phyloP scores from a whole-genome alignment of 192 early-diverging fungal species.

The Funneliformis geosporum region DNA sequence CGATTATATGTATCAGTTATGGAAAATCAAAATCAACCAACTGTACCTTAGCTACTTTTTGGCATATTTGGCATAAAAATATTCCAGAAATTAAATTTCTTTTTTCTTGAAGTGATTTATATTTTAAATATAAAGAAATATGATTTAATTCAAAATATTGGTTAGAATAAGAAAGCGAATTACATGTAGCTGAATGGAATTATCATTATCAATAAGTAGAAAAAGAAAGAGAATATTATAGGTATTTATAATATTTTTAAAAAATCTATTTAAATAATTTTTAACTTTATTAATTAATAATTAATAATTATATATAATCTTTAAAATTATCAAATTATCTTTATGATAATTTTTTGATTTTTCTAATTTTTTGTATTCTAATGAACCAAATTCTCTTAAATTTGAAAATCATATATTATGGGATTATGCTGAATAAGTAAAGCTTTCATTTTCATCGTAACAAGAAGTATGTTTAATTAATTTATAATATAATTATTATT shows the following conservation, averaged over 20 bases:
- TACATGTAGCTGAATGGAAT: too few species aligned
- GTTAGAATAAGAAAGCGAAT: not conserved
- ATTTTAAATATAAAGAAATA: too few species aligned
- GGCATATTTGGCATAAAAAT: too few species aligned
- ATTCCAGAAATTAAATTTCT: too few species aligned
- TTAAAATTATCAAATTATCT: not conserved
- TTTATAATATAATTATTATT: not conserved
- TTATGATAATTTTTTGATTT: not conserved
- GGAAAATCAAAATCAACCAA: too few species aligned
- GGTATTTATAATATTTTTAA: not conserved
- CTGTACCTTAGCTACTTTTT: too few species aligned
- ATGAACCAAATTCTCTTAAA: not conserved
- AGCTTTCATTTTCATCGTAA: not conserved
- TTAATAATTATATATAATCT: too few species aligned
- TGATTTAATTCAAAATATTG: not conserved
- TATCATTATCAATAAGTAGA: not conserved
- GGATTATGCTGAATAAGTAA: conserved; percentile 5
- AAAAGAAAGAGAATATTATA: conserved; percentile 18
- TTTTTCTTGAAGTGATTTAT: too few species aligned
- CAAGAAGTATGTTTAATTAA: conserved; percentile 9
- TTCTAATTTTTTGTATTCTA: not conserved
- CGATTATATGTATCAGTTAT: too few species aligned
- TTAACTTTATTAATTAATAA: too few species aligned
- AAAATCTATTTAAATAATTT: too few species aligned
- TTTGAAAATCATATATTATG: conserved; percentile 13